These are phyloP conservation scores for Chaetomiaceae sp. DNA, from an alignment of 2,329 filamentous ascomycete species.

Conservation along the genomic window DNA sequence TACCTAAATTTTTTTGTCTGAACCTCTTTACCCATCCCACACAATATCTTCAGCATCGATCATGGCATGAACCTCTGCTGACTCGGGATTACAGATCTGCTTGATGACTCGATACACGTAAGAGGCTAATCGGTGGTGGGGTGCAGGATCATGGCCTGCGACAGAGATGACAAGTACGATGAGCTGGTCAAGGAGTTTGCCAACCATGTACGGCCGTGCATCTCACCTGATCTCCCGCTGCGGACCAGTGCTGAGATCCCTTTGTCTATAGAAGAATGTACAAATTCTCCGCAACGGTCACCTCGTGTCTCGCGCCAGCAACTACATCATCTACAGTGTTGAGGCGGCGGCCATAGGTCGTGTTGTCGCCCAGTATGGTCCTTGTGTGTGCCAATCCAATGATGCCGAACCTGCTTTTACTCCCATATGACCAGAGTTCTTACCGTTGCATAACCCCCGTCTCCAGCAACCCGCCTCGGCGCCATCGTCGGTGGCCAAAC, in stretches of 20 bases:
- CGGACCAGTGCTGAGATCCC: conserved; percentile 43
- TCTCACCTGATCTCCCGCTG: conserved; percentile 31
- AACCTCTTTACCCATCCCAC: conserved; percentile 37
- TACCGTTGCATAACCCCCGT: conserved; percentile 12
- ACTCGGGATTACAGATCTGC: conserved; percentile 13
- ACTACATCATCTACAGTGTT: conserved; percentile 98
- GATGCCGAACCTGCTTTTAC: conserved; percentile 3
- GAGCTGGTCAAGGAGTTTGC: conserved; percentile 74
- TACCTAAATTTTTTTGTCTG: conserved; percentile 94
- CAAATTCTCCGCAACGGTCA: conserved; percentile 92
- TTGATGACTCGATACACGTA: conserved; percentile 2
- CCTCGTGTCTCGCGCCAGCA: conserved; percentile 89
- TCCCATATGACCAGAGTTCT: conserved; percentile 16
- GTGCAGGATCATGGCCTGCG: conserved; percentile 86
- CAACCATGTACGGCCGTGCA: conserved; percentile 64
- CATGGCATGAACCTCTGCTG: conserved; percentile 17
- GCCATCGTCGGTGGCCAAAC: conserved; percentile 97
- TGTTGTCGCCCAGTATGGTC: conserved; percentile 84
- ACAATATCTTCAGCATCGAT: conserved; percentile 22
- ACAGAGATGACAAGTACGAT: conserved; percentile 84
- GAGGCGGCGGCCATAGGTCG: conserved; percentile 86
- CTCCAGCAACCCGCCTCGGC: conserved; percentile 80
- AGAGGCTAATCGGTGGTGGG: conserved; percentile 19
- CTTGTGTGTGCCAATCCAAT: conserved; percentile 61
- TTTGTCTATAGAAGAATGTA: conserved; percentile 69